Evolutionary conservation across 257 asterid genomes (phyloP).

Genomic region (Asclepias syriaca): DNA sequence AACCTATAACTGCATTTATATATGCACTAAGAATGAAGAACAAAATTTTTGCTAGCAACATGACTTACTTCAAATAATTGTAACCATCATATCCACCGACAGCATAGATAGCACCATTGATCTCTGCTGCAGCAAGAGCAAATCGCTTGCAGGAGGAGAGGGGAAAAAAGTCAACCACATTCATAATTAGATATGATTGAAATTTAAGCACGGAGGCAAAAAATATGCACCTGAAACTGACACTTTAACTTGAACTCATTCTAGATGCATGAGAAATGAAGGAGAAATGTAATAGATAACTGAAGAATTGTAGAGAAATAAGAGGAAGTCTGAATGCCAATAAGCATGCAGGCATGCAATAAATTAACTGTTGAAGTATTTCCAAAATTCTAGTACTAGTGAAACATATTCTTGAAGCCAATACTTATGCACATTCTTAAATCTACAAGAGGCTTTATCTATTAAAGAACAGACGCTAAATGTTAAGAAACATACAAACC

Average conservation of each 20-base stretch:
- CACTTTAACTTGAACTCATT: not conserved
- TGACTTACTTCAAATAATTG: conserved; percentile 63
- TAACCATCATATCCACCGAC: conserved; percentile 74
- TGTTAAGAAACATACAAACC: not conserved
- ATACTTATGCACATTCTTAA: not conserved
- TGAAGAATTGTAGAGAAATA: not conserved
- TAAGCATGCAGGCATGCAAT: not conserved
- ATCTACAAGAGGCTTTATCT: not conserved
- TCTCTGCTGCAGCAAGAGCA: conserved; percentile 73
- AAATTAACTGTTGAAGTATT: not conserved
- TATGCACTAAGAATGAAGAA: not conserved
- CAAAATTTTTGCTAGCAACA: not conserved
- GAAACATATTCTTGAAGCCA: not conserved
- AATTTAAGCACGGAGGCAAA: not conserved
- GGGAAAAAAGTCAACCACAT: not conserved
- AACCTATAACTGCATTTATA: not conserved
- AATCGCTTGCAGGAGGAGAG: conserved; percentile 41
- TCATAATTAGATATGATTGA: not conserved
- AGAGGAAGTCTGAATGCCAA: not conserved
- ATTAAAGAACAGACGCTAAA: not conserved
- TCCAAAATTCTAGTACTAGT: not conserved
- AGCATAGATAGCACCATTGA: conserved; percentile 73
- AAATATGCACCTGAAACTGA: not conserved
- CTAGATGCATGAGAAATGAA: not conserved
- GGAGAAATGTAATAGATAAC: not conserved